Conservation (phyloP, 2,329 filamentous ascomycete genomes). For the Phyllosticta capitalensis region DNA sequence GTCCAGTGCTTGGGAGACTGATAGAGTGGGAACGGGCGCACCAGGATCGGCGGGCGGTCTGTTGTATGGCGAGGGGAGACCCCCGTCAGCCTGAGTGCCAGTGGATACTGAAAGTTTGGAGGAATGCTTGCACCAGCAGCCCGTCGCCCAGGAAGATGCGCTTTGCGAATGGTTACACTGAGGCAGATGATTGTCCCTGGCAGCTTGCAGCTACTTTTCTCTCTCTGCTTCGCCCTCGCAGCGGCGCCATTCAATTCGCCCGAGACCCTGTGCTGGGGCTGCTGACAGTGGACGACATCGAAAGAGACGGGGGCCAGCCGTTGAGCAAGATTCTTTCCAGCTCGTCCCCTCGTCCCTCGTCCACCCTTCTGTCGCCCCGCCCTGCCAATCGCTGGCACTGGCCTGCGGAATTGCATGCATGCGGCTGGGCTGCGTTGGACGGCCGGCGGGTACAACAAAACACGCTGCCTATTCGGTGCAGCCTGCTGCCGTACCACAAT, state of each 20-base stretch:
- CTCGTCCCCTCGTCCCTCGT: neutral
- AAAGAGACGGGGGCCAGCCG: neutral
- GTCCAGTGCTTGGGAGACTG: constrained; percentile 2
- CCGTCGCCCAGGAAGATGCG: neutral
- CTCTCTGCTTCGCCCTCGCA: neutral
- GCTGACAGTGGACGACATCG: no score
- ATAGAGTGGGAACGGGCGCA: constrained; percentile 3
- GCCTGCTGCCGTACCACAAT: neutral
- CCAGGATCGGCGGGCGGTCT: constrained; percentile 9
- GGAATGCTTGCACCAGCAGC: neutral
- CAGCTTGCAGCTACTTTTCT: neutral
- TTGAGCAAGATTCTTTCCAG: neutral
- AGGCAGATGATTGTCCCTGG: neutral
- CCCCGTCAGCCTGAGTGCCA: constrained; percentile 8
- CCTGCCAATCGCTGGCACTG: neutral
- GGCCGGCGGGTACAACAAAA: neutral
- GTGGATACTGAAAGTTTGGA: neutral
- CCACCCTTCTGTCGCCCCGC: neutral
- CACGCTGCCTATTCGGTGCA: neutral
- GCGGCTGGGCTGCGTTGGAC: neutral
- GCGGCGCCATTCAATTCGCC: neutral
- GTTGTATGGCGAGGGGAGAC: constrained; percentile 2
- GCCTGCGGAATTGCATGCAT: neutral
- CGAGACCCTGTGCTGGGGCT: neutral
- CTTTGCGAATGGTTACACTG: no score